Base-by-base conservation (phyloP, 257 asterid species). In the Galeopsis tetrahit region DNA sequence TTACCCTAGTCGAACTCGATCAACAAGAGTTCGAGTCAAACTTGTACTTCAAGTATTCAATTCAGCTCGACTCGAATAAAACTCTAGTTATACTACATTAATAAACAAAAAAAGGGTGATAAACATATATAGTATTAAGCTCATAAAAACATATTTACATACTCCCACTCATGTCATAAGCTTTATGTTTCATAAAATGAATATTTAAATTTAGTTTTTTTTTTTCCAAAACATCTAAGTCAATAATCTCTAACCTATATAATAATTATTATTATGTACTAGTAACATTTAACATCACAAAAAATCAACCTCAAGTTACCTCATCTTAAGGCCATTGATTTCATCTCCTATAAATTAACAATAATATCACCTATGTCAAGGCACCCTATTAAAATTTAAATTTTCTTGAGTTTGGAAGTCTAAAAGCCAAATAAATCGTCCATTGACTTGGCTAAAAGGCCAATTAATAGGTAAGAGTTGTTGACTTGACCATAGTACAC, bases 391-490 rank as follows among this genome's bases (percentile, higher is more conserved):
- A 39, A 6, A 69, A 65, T 55, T 70, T 64, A 4, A 40, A 7
- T 2, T 21, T 9, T 5, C 15, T 32, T 14, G 39, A 38, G 7
- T 49, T 46, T 9, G 4, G n/a, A 56, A 33, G 58, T 68, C 49
- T 2, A 56, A 82, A 82, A 63, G 77, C 78, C 72, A 66, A 59
- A 32, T 51, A 43, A n/a, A 56, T 66, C 35, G 48, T 11, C 28
- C 43, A 48, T 75, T 62, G 72, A 75, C 68, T 15, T 33, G 43
- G 70, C 75, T 44, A 49, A 60, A 60, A 66, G 71, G 75, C 14
- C 67, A 68, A 56, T 52, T 51, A 74, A 62, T 48, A 66, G 65
- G 75, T 36, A 35, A 10, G 36, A 65, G 40, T 9, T 13, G 63
- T 74, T 74, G 73, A 74, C 73, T 66, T 74, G 68, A 66, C 72